Evolutionary conservation across 495 filamentous ascomycete species (phyloP).

Genomic region (Cryomyces antarcticus): DNA sequence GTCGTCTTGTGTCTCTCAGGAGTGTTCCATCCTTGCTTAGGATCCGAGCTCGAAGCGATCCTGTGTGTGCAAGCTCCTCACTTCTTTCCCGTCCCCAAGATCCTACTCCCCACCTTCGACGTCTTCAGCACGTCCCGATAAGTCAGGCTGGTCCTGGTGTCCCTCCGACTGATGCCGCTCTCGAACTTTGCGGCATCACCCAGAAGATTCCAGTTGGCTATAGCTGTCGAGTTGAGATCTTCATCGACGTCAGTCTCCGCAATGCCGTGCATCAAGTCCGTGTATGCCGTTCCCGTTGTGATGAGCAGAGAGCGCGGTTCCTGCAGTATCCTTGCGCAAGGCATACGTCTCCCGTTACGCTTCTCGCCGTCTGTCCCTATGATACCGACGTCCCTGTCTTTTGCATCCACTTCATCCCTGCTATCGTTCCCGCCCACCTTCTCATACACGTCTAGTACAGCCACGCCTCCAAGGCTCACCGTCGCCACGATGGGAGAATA

Average conservation of each 20-base stretch:
- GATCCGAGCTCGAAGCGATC: no score
- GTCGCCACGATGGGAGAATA: constrained; percentile 82
- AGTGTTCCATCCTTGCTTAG: no score
- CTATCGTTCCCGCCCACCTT: constrained; percentile 22
- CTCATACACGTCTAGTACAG: constrained; percentile 60
- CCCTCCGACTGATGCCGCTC: constrained; percentile 36
- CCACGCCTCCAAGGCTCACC: constrained; percentile 56
- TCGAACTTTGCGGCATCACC: constrained; percentile 34
- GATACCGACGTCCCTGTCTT: constrained; percentile 1
- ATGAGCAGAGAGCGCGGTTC: constrained; percentile 41
- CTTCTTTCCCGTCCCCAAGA: constrained; percentile 2
- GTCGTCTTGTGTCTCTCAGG: no score
- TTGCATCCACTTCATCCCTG: constrained; percentile 12
- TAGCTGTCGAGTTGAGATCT: constrained; percentile 23
- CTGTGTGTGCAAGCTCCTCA: no score
- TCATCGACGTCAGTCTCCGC: constrained; percentile 16
- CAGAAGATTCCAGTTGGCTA: constrained; percentile 73
- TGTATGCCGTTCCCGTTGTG: constrained; percentile 17
- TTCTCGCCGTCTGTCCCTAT: no score
- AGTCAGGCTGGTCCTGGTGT: constrained; percentile 65
- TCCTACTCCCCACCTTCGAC: constrained; percentile 7
- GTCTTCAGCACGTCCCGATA: constrained; percentile 87
- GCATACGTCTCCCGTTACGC: background rate
- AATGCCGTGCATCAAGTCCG: constrained; percentile 20
- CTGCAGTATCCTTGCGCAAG: constrained; percentile 51